phyloP scores from a whole-genome alignment of 495 filamentous ascomycete species.

The Aspergillus bridgeri region DNA sequence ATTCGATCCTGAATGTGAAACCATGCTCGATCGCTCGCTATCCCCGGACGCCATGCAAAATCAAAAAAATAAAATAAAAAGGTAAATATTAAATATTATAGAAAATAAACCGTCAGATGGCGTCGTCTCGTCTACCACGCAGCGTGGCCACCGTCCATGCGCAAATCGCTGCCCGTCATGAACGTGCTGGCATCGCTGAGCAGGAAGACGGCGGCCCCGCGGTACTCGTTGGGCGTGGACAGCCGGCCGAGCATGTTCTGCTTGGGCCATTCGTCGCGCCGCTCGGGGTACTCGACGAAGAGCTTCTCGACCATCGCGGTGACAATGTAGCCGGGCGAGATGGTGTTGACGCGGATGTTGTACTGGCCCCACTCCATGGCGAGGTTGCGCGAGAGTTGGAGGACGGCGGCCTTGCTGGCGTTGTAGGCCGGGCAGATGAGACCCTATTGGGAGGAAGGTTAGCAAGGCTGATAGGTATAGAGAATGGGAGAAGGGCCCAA shows the following conservation, averaged over 20 bases:
- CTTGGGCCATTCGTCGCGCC: conserved; percentile 71
- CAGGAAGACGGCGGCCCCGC: conserved; percentile 77
- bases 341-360: conserved; percentile 91
- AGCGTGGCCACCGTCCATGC: conserved; percentile 78
- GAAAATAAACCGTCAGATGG: not conserved
- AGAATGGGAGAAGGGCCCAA: not conserved
- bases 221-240: conserved; percentile 77
- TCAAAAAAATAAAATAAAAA: not conserved
- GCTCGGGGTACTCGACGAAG: conserved; percentile 72
- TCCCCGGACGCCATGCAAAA: conserved; percentile 12
- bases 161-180: conserved; percentile 78
- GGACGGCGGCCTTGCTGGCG: conserved; percentile 80
- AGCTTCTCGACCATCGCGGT: conserved; percentile 85
- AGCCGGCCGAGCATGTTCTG: conserved; percentile 87
- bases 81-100: not conserved
- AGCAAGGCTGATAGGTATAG: not conserved
- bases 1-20: not conserved
- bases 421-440: conserved; percentile 82
- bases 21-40: conserved; percentile 5
- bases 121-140: conserved; percentile 61
- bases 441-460: conserved; percentile 41
- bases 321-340: conserved; percentile 92
- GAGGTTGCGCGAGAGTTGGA: conserved; percentile 83
- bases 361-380: conserved; percentile 82
- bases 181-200: conserved; percentile 82